These are phyloP conservation scores for Fusarium goolgardi DNA, from an alignment of 2,329 filamentous ascomycete genomes.

Conservation along the genomic window DNA sequence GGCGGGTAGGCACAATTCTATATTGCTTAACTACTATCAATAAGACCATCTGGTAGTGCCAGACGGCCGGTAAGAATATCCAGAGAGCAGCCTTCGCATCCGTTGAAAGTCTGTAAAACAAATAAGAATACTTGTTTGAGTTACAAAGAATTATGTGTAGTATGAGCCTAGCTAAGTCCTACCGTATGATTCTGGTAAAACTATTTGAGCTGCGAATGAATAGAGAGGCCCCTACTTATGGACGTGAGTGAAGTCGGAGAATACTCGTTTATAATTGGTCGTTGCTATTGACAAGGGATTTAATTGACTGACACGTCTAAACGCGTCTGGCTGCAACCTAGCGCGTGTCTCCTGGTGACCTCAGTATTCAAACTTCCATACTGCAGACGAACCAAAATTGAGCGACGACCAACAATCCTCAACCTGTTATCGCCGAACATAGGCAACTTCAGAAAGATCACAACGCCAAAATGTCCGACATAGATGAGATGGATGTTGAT, in stretches of 20 bases:
- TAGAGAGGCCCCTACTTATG: no score
- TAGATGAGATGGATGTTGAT: conserved; percentile 72
- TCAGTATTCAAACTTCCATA: conserved; percentile 32
- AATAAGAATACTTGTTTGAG: no score
- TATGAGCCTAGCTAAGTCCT: no score
- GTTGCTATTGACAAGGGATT: conserved; percentile 31
- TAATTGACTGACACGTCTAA: conserved; percentile 48
- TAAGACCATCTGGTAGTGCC: no score
- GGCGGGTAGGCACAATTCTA: no score
- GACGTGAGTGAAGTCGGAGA: not conserved
- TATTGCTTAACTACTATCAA: no score
- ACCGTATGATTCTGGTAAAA: no score
- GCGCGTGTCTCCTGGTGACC: conserved; percentile 49
- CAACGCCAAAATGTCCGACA: conserved; percentile 64
- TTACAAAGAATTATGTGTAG: no score
- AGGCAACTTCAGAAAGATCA: not conserved
- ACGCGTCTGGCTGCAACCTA: conserved; percentile 45
- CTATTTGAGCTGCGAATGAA: no score
- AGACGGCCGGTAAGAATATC: no score
- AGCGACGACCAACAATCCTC: conserved; percentile 5
- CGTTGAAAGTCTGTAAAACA: no score
- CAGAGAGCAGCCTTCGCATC: no score
- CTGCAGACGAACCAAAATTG: conserved; percentile 4
- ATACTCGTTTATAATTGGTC: conserved; percentile 24
- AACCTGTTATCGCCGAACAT: not conserved